A percentile compares a stretch with the other conserved stretches of the same genome.
These are phyloP conservation scores for Gaertneriomyces semiglobifer DNA, from an alignment of 192 early-diverging fungal genomes.

Conservation along the genomic window DNA sequence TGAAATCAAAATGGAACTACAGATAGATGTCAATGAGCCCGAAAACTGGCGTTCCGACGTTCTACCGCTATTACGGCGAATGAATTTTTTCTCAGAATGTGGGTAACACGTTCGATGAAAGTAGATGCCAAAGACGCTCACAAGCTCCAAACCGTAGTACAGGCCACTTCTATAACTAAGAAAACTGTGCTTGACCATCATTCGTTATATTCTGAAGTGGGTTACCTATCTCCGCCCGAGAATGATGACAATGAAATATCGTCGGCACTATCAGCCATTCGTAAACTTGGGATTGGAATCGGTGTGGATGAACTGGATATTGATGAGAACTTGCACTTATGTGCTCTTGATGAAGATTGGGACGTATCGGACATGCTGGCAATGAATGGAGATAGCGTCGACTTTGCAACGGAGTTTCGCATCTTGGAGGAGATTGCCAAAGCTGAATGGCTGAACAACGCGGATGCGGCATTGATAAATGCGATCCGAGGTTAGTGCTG, in stretches of 20 bases:
- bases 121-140: background rate
- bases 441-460: background rate
- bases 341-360: constrained; percentile 1
- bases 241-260: background rate
- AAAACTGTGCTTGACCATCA: background rate
- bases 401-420: background rate
- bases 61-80: background rate
- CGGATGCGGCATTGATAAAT: background rate
- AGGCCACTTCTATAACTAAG: background rate
- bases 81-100: background rate
- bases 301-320: background rate
- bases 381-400: background rate
- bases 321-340: background rate
- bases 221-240: background rate
- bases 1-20: background rate
- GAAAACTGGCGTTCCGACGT: background rate
- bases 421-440: constrained; percentile 1
- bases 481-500: background rate
- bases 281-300: background rate
- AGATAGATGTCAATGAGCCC: constrained; percentile 1
- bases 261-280: background rate
- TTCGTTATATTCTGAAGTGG: background rate
- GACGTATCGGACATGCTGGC: constrained; percentile 1
- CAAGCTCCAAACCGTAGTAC: background rate
- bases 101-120: background rate